Evolutionary conservation across 306 rosid genomes (phyloP).

Genomic region (Quercus bicolor): DNA sequence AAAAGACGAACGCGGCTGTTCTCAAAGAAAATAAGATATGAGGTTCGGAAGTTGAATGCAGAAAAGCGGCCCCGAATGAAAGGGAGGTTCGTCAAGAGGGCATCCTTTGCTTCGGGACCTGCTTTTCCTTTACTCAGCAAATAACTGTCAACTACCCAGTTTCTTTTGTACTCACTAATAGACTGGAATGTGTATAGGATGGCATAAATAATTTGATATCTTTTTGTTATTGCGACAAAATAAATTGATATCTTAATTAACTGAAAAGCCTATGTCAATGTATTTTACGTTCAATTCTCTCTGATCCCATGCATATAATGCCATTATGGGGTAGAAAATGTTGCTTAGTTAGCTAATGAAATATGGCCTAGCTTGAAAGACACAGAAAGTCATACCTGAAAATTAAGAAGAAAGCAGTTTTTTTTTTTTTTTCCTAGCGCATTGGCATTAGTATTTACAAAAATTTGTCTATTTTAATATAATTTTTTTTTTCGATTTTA

Average conservation of each 20-base stretch:
- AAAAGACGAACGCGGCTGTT: constrained; percentile 81
- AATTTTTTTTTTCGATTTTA: too few relatives aligned
- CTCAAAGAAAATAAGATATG: constrained; percentile 94
- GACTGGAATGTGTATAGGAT: not conserved
- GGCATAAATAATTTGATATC: not conserved
- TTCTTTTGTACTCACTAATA: not conserved
- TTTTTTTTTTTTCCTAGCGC: too few relatives aligned
- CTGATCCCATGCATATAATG: not conserved
- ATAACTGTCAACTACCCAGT: not conserved
- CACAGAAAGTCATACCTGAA: not conserved
- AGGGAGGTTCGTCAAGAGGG: constrained; percentile 87
- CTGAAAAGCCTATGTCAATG: not conserved
- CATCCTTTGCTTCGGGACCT: constrained; percentile 44
- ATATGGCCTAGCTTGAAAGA: not conserved
- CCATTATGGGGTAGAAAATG: not conserved
- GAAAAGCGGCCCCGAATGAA: constrained; percentile 98
- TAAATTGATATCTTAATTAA: too few relatives aligned
- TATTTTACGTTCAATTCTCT: not conserved
- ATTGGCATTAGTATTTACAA: too few relatives aligned
- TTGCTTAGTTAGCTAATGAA: not conserved
- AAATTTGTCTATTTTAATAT: too few relatives aligned
- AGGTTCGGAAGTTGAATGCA: constrained; percentile 90
- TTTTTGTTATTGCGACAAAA: too few relatives aligned
- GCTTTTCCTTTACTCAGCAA: constrained; percentile 39
- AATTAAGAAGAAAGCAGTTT: not conserved